Conservation (phyloP, 176 grass and related monocot genomes). For the Poa annua region DNA sequence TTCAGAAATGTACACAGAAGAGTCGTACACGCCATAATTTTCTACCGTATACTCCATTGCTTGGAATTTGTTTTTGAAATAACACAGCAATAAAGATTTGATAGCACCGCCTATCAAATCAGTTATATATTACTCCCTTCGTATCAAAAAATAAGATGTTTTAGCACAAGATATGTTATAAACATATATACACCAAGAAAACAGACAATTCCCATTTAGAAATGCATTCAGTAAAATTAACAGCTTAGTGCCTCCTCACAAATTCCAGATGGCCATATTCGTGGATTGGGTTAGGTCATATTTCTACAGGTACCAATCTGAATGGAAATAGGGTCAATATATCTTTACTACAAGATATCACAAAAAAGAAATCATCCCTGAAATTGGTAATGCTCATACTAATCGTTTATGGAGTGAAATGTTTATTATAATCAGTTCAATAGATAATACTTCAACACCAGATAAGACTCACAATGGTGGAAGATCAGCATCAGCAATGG, state of each 20-base stretch:
- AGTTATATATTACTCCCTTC: not conserved
- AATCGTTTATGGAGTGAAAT: not conserved
- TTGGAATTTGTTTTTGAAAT: not conserved
- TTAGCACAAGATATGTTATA: no score
- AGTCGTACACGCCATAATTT: not conserved
- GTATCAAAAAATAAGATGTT: no score
- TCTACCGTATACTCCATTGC: not conserved
- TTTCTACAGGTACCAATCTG: not conserved
- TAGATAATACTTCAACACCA: conserved; percentile 19
- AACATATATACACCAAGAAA: not conserved
- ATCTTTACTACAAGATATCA: conserved; percentile 9
- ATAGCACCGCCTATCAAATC: not conserved
- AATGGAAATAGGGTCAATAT: not conserved
- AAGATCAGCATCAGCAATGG: conserved; percentile 73
- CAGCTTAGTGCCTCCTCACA: conserved; percentile 1
- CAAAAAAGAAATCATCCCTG: not conserved
- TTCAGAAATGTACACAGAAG: conserved; percentile 31
- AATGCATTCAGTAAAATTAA: not conserved
- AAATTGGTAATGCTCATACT: conserved; percentile 10
- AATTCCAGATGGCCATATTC: not conserved
- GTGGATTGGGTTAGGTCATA: not conserved
- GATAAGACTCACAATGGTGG: conserved; percentile 46
- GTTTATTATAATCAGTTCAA: not conserved
- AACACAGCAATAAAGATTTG: not conserved
- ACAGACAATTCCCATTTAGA: not conserved